phyloP scores from a whole-genome alignment of 495 filamentous ascomycete species.

The Hapsidospora chrysogenum region DNA sequence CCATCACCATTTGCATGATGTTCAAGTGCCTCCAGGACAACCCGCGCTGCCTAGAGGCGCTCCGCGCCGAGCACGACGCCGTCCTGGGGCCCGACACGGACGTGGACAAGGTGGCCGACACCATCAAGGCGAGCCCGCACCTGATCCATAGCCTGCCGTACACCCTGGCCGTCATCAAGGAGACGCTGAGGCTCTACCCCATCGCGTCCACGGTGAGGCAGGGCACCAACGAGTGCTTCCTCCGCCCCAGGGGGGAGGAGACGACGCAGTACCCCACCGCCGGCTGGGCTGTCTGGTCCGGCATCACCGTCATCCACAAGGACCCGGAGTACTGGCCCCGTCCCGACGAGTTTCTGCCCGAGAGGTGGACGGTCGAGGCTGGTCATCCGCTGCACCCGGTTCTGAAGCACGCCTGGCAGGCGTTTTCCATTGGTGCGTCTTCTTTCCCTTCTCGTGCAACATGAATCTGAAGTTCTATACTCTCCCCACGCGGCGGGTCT shows the following conservation, averaged over 20 bases:
- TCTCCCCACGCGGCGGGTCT: too few species aligned
- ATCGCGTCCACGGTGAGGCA: slow-evolving; percentile 14
- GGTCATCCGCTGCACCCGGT: slow-evolving; percentile 13
- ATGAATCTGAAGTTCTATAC: too few species aligned
- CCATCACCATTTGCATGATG: slow-evolving; percentile 18
- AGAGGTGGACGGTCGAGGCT: slow-evolving; percentile 19
- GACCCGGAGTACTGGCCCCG: slow-evolving; percentile 17
- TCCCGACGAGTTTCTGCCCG: slow-evolving; percentile 21
- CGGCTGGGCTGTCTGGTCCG: slow-evolving; percentile 14
- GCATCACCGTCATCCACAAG: slow-evolving; percentile 14
- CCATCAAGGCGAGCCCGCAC: slow-evolving; percentile 16
- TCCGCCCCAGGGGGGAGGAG: slow-evolving; percentile 7
- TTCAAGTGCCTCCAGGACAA: slow-evolving; percentile 24
- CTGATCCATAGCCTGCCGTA: slow-evolving; percentile 25
- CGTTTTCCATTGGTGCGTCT: slow-evolving; percentile 28
- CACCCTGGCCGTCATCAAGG: slow-evolving; percentile 32
- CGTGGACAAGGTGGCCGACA: slow-evolving; percentile 5
- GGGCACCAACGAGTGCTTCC: slow-evolving; percentile 14
- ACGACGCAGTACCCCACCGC: slow-evolving; percentile 17
- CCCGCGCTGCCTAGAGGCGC: slow-evolving; percentile 16
- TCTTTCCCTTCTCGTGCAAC: too few species aligned
- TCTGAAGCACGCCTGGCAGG: slow-evolving; percentile 28
- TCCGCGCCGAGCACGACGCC: slow-evolving; percentile 29
- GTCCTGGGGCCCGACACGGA: slow-evolving; percentile 12
- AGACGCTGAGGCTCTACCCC: slow-evolving; percentile 26